Base-by-base conservation (phyloP, 345 rosid genomes). In the Murraya paniculata region DNA sequence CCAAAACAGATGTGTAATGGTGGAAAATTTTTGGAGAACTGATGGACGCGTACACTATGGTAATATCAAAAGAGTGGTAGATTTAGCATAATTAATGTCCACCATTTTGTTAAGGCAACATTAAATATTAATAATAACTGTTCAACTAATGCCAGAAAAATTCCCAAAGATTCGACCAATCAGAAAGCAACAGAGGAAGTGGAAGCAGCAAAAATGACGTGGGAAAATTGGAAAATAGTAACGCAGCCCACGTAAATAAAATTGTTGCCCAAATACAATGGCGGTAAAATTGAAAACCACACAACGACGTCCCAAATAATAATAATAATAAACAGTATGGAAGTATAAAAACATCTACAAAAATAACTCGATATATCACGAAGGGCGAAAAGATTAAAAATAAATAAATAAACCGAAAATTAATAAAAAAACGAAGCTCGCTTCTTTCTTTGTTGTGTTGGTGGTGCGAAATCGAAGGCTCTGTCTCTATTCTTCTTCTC, bases 381-480 rank as follows among this genome's bases (percentile, higher is more conserved):
- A 57, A 21, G 10, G 1, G 61, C 39, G 6, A 35, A 45, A 25
- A 22, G 33, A 28, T 41, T 5, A 41, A 4, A 3, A 21, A 1
- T n/a, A 50, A 50, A 71, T 25, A 50, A 33, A 45, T 39, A 25
- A 65, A 81, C 76, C 18, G 13, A 48, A 73, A 64, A 74, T 41
- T 65, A 77, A 39, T 68, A 59, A 59, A 50, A 18, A 53, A 18
- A 69, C 71, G 45, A 72, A 72, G 77, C 77, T 69, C 36, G 73
- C 27, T 57, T 77, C 62, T 79, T 73, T 66, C 25, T 55, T 81
- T 38, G 48, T 33, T 74, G 72, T 84, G 84, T 77, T 74, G 82
- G 74, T 81, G 86, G 83, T 81, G 86, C 80, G 73, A 86, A 87
- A 81, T 59, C 80, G 74, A 67, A 45, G 82, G 57, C 70, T 61